phyloP scores from a whole-genome alignment of 306 rosid species.

The Gastrolobium bilobum region DNA sequence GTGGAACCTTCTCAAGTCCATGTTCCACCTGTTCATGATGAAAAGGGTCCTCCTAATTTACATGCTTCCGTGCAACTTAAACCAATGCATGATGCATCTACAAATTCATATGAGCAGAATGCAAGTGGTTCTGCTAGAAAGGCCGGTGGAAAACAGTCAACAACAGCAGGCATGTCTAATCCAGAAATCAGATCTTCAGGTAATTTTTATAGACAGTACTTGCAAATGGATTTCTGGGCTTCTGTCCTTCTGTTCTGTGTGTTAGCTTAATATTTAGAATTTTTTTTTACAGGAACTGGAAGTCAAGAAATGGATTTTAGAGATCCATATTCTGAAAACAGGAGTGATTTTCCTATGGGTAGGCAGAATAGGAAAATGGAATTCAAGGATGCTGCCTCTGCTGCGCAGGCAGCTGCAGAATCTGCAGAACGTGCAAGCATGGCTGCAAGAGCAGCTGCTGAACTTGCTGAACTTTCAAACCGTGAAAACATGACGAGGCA shows the following conservation, averaged over 20 bases:
- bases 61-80: conserved; percentile 54
- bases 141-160: conserved; percentile 46
- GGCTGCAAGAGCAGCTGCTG: conserved; percentile 99
- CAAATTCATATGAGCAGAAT: conserved; percentile 52
- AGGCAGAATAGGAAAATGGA: conserved; percentile 75
- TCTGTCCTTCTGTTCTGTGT: conserved; percentile 30
- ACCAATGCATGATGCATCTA: conserved; percentile 51
- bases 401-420: conserved; percentile 98
- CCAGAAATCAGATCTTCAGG: conserved; percentile 69
- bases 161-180: conserved; percentile 52
- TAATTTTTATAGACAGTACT: conserved; percentile 36
- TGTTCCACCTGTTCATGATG: conserved; percentile 59
- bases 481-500: conserved; percentile 62
- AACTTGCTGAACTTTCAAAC: conserved; percentile 91
- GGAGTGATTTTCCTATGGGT: conserved; percentile 50
- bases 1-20: conserved; percentile 66
- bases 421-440: conserved; percentile 91
- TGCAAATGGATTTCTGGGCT: conserved; percentile 13
- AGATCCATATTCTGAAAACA: conserved; percentile 60
- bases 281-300: conserved; percentile 56
- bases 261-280: conserved; percentile 44
- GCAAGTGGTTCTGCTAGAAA: conserved; percentile 52
- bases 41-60: conserved; percentile 57
- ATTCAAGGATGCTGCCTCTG: conserved; percentile 94
- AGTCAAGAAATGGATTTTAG: conserved; percentile 52